A percentile compares a stretch with the other conserved stretches of the same genome.
Conservation (phyloP, 805 yeast genomes). For the Cephaloascus fragrans region DNA sequence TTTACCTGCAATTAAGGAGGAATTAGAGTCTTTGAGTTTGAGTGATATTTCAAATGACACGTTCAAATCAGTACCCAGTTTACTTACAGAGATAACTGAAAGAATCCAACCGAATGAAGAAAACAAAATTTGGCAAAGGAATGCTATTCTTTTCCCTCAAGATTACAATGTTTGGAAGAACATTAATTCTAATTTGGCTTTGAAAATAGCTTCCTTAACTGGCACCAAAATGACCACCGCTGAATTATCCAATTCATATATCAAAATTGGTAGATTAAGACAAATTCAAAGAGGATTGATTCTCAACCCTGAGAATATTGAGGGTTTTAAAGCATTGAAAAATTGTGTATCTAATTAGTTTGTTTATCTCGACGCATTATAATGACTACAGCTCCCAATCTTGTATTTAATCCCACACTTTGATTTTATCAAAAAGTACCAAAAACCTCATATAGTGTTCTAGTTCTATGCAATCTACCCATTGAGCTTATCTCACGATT, state of each 20-base stretch:
- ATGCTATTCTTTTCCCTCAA: slow-evolving; percentile 67
- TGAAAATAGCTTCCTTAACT: slow-evolving; percentile 44
- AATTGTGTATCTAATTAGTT: too few relatives aligned
- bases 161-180: slow-evolving; percentile 61
- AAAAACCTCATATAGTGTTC: slow-evolving; percentile 48
- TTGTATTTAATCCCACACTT: too few relatives aligned
- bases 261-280: slow-evolving; percentile 35
- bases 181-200: slow-evolving; percentile 45
- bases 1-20: slow-evolving; percentile 57
- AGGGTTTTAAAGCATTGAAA: not conserved
- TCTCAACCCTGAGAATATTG: slow-evolving; percentile 36
- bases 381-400: too few relatives aligned
- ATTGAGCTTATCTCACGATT: slow-evolving; percentile 44
- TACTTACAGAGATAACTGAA: slow-evolving; percentile 42
- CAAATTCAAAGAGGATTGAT: slow-evolving; percentile 62
- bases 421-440: slow-evolving; percentile 23
- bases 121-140: slow-evolving; percentile 47
- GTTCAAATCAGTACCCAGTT: slow-evolving; percentile 44
- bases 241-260: slow-evolving; percentile 43
- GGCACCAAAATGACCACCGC: slow-evolving; percentile 39
- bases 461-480: slow-evolving; percentile 45
- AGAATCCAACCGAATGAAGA: slow-evolving; percentile 18
- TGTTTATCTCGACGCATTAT: too few relatives aligned
- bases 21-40: slow-evolving; percentile 44
- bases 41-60: slow-evolving; percentile 39